Percentiles rank a stretch among this genome's conserved stretches.
phyloP scores from a whole-genome alignment of 148 eudicot genomes.

The Silene conica region DNA sequence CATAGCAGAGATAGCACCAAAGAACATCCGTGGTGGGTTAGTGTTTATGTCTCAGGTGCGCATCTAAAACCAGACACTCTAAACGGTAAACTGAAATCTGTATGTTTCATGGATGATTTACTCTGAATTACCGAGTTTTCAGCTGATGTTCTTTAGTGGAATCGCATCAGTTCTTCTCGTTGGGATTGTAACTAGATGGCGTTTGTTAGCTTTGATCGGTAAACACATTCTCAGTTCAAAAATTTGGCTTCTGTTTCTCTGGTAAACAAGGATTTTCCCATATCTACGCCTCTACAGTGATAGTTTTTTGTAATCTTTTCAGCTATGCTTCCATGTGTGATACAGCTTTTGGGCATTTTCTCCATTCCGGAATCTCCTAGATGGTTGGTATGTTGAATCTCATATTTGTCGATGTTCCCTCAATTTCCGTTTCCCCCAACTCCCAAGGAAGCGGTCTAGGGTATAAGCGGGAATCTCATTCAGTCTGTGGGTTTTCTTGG shows the following conservation, averaged over 20 bases:
- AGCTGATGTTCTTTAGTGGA: conserved; percentile 34
- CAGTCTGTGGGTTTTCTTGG: neutral
- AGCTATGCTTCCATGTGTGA: conserved; percentile 47
- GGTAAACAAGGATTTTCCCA: neutral
- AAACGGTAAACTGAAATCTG: neutral
- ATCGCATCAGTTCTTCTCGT: conserved; percentile 31
- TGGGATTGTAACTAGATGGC: conserved; percentile 41
- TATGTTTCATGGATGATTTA: neutral
- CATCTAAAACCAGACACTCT: neutral
- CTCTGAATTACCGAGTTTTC: conserved; percentile 9
- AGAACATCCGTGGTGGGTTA: conserved; percentile 43
- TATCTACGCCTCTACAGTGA: neutral
- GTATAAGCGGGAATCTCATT: neutral
- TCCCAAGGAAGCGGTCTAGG: no score
- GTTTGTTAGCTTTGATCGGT: conserved; percentile 41
- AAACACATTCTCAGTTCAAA: neutral
- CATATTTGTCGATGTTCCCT: neutral
- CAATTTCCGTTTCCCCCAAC: no score
- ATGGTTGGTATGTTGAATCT: conserved; percentile 59
- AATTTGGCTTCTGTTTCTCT: neutral
- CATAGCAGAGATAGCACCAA: conserved; percentile 56
- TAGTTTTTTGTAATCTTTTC: conserved; percentile 15
- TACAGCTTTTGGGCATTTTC: conserved; percentile 39
- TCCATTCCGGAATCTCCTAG: conserved; percentile 57
- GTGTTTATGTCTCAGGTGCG: conserved; percentile 27